These are phyloP conservation scores for Albifimbria verrucaria DNA, from an alignment of 2,329 filamentous ascomycete species.

Conservation along the genomic window DNA sequence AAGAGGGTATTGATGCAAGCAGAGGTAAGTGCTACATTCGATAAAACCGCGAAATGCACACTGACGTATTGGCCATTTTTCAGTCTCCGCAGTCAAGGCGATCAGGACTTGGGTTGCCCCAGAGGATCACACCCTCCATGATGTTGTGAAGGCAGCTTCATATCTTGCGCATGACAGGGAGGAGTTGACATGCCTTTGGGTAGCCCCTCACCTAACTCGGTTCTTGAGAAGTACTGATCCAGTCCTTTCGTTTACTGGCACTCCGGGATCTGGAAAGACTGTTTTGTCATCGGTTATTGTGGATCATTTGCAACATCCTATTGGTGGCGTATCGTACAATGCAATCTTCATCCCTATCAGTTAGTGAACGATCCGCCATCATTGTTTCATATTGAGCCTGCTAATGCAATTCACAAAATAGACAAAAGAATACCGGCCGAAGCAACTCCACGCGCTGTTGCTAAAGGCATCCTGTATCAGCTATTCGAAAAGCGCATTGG, in stretches of 20 bases:
- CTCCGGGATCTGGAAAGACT: slow-evolving; percentile 34
- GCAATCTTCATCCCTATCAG: slow-evolving; percentile 33
- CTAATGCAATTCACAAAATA: slow-evolving; percentile 6
- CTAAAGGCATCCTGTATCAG: slow-evolving; percentile 31
- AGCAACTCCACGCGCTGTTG: slow-evolving; percentile 25
- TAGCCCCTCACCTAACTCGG: slow-evolving; percentile 13
- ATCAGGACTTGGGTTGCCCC: slow-evolving; percentile 28
- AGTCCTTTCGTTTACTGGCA: slow-evolving; percentile 17
- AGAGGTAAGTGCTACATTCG: slow-evolving; percentile 16
- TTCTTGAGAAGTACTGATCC: slow-evolving; percentile 15
- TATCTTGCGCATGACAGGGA: slow-evolving; percentile 17
- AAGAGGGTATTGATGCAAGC: slow-evolving; percentile 25
- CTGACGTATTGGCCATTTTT: background rate
- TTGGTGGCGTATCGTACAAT: slow-evolving; percentile 29
- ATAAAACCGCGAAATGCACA: background rate
- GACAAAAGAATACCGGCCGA: slow-evolving; percentile 27
- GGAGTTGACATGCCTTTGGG: slow-evolving; percentile 20
- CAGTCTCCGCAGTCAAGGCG: slow-evolving; percentile 25
- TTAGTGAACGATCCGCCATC: slow-evolving; percentile 15
- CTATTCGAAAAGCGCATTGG: slow-evolving; percentile 34
- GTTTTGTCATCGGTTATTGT: slow-evolving; percentile 34
- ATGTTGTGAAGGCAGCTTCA: slow-evolving; percentile 7
- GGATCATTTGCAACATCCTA: slow-evolving; percentile 33
- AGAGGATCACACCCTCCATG: slow-evolving; percentile 13
- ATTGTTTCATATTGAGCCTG: no score